Base-by-base conservation (phyloP, 2,329 filamentous ascomycete genomes). In the Mariannaea sp. region DNA sequence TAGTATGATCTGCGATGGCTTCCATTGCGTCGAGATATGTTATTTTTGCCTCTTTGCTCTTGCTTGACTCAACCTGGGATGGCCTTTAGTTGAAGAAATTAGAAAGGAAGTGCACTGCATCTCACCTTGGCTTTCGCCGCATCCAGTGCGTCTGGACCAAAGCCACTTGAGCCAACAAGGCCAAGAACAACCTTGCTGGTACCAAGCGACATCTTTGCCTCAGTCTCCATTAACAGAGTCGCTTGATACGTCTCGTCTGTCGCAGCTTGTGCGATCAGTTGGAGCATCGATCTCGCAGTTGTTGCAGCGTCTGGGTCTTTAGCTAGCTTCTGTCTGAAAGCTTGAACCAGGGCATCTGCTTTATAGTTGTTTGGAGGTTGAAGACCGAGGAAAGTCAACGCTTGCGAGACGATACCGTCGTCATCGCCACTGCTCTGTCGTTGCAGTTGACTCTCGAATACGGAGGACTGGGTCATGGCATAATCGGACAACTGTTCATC, bases 391-490 rank as follows among this genome's bases (percentile, higher is more conserved):
- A 68, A 74, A 5, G 52, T 54, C 26, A 74, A 53, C 2, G 72
- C 72, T 53, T 74, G 64, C 4, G 66, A 59, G 10, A 68, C 60
- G 5, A 72, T 46, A 5, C 65, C 68, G 14, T 66, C 64, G 22
- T 73, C 72, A 16, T 72, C 69, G 14, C 51, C 48, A 1, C 53
- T 64, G 7, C 49, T 58, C 26, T 69, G 68, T 8, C 52, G 53
- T 39, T 68, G 66, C 1, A 63, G 58, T 48, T 73, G 71, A 45
- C 67, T 73, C n/a, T 74, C 73, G 35, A 71, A 75, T 16, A 74
- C 64, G 2, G 73, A 74, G 7, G 69, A 73, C 51, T 75, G 73
- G 0, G 65, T 73, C 5, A 71, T 66, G 9, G 71, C 73, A 45
- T 70, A 75, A 35, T 74, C 68, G 13, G 68, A 68, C 2, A 75